Evolutionary conservation across 2,329 filamentous ascomycete genomes (phyloP).

Genomic region (Nakataea oryzae): DNA sequence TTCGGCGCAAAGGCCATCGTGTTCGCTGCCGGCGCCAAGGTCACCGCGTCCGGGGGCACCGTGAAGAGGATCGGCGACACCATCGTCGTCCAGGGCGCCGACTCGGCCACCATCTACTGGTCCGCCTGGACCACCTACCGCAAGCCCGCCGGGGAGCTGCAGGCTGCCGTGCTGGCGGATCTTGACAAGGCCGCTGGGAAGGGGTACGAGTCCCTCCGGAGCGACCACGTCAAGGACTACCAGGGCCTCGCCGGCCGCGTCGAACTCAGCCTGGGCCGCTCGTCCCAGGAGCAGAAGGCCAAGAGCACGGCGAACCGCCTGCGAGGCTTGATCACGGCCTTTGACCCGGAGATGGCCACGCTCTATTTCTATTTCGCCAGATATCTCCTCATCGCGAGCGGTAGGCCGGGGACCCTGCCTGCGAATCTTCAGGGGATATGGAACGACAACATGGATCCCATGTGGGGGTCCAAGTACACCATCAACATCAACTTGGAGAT

Average conservation of each 20-base stretch:
- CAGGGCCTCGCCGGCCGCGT: conserved; percentile 14
- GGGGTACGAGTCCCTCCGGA: conserved; percentile 2
- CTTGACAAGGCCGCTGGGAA: neutral
- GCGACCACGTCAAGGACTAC: conserved; percentile 20
- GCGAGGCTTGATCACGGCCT: conserved; percentile 3
- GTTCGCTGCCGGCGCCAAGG: conserved; percentile 1
- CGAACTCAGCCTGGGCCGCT: conserved; percentile 14
- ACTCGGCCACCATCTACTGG: conserved; percentile 3
- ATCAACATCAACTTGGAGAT: conserved; percentile 32
- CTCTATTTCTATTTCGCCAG: conserved; percentile 23
- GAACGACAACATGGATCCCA: conserved; percentile 26
- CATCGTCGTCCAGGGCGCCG: conserved; percentile 1
- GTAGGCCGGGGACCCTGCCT: conserved; percentile 20
- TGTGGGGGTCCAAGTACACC: conserved; percentile 31
- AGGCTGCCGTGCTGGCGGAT: neutral
- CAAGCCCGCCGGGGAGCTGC: neutral
- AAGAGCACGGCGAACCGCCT: conserved; percentile 2
- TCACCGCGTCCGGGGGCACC: neutral
- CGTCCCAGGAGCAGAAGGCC: neutral
- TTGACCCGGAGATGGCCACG: conserved; percentile 9
- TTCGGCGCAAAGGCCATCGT: neutral
- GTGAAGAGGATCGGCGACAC: neutral
- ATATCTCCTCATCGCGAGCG: conserved; percentile 17
- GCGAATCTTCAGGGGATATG: conserved; percentile 33
- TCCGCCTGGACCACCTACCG: conserved; percentile 1